Evolutionary conservation across 352 stramenopile genomes (phyloP).

Genomic region (Phytophthora cajani): DNA sequence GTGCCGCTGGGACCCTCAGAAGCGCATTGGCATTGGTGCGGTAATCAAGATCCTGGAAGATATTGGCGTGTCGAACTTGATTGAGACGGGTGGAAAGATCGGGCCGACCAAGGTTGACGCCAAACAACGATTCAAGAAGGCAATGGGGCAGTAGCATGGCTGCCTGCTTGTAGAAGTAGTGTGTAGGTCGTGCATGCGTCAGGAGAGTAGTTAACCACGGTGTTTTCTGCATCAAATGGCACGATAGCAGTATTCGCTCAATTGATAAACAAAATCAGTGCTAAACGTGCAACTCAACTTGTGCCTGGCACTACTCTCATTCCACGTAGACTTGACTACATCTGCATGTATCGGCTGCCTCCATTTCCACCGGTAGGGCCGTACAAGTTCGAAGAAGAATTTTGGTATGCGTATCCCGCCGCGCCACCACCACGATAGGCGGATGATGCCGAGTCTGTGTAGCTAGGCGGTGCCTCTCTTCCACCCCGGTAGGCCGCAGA

Average conservation of each 20-base stretch:
- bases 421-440: conserved; percentile 25
- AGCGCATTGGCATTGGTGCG: conserved; percentile 35
- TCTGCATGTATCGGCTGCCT: conserved; percentile 51
- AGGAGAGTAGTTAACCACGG: neutral
- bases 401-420: conserved; percentile 23
- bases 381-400: conserved; percentile 37
- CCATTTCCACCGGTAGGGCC: conserved; percentile 36
- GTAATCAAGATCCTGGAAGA: conserved; percentile 44
- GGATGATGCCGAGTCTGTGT: conserved; percentile 26
- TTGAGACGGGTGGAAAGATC: conserved; percentile 23
- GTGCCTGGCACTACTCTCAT: conserved; percentile 13
- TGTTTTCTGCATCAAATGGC: neutral
- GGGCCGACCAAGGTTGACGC: conserved; percentile 7
- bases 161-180: no score
- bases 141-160: no score
- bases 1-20: conserved; percentile 27
- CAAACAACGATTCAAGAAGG: neutral
- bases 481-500: conserved; percentile 18
- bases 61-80: conserved; percentile 30
- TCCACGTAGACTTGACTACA: conserved; percentile 41
- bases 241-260: conserved; percentile 9
- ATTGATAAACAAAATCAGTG: conserved; percentile 20
- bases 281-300: conserved; percentile 15
- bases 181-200: no score
- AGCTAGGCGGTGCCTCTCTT: conserved; percentile 21